These are phyloP conservation scores for Nyctanthes arbortristis DNA, from an alignment of 257 asterid species.

Conservation along the genomic window DNA sequence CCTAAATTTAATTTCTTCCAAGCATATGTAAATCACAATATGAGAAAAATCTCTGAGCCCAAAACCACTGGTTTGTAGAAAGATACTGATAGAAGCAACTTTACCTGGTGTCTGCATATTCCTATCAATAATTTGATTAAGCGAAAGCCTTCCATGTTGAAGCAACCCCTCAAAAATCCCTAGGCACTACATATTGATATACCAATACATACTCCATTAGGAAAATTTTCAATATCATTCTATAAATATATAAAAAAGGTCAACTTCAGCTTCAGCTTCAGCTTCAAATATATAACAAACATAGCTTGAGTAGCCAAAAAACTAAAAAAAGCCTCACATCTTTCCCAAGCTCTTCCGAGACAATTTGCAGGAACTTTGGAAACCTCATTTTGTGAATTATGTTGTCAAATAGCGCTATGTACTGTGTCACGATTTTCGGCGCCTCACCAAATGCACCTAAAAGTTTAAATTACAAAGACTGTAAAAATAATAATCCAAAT, in stretches of 20 bases:
- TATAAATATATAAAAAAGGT: not conserved
- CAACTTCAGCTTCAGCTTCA: not conserved
- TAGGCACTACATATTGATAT: slow-evolving; percentile 63
- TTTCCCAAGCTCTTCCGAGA: slow-evolving; percentile 69
- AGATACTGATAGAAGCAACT: slow-evolving; percentile 26
- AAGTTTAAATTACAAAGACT: not conserved
- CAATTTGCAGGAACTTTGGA: slow-evolving; percentile 68
- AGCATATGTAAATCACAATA: not conserved
- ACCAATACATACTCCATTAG: slow-evolving; percentile 8
- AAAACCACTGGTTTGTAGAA: not conserved
- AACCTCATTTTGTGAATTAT: slow-evolving; percentile 72
- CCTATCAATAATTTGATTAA: slow-evolving; percentile 65
- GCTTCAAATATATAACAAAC: slow-evolving; percentile 6
- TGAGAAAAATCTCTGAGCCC: not conserved
- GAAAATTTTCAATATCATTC: not conserved
- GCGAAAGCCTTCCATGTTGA: slow-evolving; percentile 91
- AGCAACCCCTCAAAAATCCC: slow-evolving; percentile 66
- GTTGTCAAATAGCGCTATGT: slow-evolving; percentile 71
- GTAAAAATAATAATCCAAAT: not conserved
- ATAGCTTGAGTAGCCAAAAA: not conserved
- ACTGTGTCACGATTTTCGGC: slow-evolving; percentile 49
- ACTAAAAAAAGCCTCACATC: slow-evolving; percentile 40
- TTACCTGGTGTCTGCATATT: slow-evolving; percentile 47
- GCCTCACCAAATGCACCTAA: slow-evolving; percentile 59
- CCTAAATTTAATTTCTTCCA: not conserved